Conservation (phyloP, 805 yeast species). For the Starmerella stigmatis region DNA sequence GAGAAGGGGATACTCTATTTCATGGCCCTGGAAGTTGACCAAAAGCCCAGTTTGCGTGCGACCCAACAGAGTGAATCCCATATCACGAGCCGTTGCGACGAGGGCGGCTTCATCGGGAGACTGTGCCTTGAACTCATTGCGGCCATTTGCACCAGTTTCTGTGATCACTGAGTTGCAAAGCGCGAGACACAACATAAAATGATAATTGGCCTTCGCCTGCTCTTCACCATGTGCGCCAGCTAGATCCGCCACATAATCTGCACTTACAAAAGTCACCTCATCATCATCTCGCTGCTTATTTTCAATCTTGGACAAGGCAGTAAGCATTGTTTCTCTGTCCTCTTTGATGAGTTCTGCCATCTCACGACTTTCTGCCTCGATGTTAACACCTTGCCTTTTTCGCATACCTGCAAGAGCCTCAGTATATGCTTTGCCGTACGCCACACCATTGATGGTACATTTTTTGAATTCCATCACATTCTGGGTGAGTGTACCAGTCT, state of each 20-base stretch:
- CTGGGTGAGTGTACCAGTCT: constrained; percentile 76
- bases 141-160: constrained; percentile 35
- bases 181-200: constrained; percentile 61
- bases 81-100: constrained; percentile 65
- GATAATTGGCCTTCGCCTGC: constrained; percentile 44
- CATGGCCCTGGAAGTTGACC: constrained; percentile 39
- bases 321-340: constrained; percentile 44
- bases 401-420: constrained; percentile 68
- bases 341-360: constrained; percentile 39
- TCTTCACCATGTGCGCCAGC: constrained; percentile 32
- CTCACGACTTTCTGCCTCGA: constrained; percentile 40
- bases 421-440: constrained; percentile 69
- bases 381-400: constrained; percentile 56
- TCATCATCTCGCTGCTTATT: constrained; percentile 46
- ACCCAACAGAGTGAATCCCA: constrained; percentile 57
- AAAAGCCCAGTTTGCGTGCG: constrained; percentile 44
- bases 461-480: constrained; percentile 78
- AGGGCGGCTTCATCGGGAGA: constrained; percentile 80
- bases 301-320: constrained; percentile 32
- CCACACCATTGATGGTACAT: constrained; percentile 57
- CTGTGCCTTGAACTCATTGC: constrained; percentile 61
- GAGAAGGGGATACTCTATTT: constrained; percentile 42
- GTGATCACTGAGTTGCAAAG: constrained; percentile 72
- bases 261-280: constrained; percentile 56
- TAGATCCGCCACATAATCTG: constrained; percentile 49